phyloP scores from a whole-genome alignment of 2,329 filamentous ascomycete genomes.

The Cercospora canescens region DNA sequence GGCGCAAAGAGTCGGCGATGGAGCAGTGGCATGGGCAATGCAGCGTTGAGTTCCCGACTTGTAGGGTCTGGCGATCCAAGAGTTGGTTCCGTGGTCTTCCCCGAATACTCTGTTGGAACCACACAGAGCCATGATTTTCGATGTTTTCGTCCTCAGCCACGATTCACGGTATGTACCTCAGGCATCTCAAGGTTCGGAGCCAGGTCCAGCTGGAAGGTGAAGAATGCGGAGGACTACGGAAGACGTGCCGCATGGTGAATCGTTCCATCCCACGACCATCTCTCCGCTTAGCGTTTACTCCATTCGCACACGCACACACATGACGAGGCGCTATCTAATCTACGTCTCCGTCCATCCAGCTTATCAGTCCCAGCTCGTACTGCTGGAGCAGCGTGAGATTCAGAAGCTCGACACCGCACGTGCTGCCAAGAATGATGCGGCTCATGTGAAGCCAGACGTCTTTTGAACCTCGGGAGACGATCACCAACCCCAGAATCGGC shows the following conservation, averaged over 20 bases:
- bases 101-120: too few species aligned
- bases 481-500: slow-evolving; percentile 10
- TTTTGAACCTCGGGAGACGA: slow-evolving; percentile 19
- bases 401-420: background rate
- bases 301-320: background rate
- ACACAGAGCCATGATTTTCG: too few species aligned
- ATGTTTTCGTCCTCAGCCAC: too few species aligned
- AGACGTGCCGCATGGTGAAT: background rate
- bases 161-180: too few species aligned
- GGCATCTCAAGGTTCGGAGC: background rate
- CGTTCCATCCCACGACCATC: background rate
- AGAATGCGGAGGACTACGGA: background rate
- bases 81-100: too few species aligned
- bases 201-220: background rate
- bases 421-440: slow-evolving; percentile 1
- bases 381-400: background rate
- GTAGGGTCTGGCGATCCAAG: too few species aligned
- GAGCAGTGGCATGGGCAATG: too few species aligned
- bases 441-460: slow-evolving; percentile 11
- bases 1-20: too few species aligned
- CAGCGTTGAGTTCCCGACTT: too few species aligned
- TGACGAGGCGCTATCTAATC: background rate
- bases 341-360: background rate
- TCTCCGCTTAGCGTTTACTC: background rate
- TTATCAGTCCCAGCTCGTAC: background rate